These are phyloP conservation scores for Bipolaris zeicola DNA, from an alignment of 2,329 filamentous ascomycete species.

Conservation along the genomic window DNA sequence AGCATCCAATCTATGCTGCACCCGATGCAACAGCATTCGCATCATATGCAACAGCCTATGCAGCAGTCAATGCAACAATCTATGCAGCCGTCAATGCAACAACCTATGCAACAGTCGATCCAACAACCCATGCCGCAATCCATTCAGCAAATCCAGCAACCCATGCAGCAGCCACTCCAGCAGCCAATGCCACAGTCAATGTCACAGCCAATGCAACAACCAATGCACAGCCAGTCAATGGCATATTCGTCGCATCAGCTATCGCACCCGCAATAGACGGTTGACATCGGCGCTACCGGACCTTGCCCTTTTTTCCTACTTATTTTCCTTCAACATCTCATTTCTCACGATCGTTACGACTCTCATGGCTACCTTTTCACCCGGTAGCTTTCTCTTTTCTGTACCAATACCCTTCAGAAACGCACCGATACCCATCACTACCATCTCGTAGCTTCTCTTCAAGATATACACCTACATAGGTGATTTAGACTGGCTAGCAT, in stretches of 20 bases:
- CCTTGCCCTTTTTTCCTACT: constrained; percentile 20
- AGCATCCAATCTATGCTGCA: constrained; percentile 50
- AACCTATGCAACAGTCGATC: constrained; percentile 18
- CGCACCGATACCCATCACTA: constrained; percentile 7
- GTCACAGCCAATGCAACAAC: constrained; percentile 13
- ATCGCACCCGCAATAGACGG: constrained; percentile 22
- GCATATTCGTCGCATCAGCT: constrained; percentile 26
- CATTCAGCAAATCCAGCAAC: constrained; percentile 7
- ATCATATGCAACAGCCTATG: constrained; percentile 13
- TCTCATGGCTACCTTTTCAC: neutral
- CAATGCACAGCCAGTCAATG: constrained; percentile 19
- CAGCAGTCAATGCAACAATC: neutral
- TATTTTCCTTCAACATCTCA: constrained; percentile 19
- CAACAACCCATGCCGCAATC: constrained; percentile 12
- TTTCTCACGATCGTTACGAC: constrained; percentile 28
- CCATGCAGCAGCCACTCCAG: constrained; percentile 10
- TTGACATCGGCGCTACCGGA: constrained; percentile 6
- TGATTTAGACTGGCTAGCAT: constrained; percentile 1
- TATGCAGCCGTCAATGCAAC: constrained; percentile 44
- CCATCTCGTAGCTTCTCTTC: constrained; percentile 7
- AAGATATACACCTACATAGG: constrained; percentile 1
- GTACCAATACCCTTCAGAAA: constrained; percentile 15
- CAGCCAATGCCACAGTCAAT: constrained; percentile 12
- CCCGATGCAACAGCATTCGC: constrained; percentile 16
- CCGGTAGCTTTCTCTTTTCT: constrained; percentile 9